Percentiles rank a stretch among this genome's conserved stretches.
phyloP scores from a whole-genome alignment of 2,329 filamentous ascomycete species.

The Alternaria arbusti region DNA sequence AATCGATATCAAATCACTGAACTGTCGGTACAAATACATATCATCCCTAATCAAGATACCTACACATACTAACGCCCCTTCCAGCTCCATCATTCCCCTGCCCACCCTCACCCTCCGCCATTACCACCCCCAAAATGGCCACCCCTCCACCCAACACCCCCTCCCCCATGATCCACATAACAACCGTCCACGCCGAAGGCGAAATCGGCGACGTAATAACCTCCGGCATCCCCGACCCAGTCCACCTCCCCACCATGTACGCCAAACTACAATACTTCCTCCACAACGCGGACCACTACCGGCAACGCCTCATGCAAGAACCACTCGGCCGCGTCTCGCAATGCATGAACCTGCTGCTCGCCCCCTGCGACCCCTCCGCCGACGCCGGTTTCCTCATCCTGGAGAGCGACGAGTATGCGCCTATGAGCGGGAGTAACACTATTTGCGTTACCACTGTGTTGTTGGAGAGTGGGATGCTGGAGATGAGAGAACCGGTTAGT shows the following conservation, averaged over 20 bases:
- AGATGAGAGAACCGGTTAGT: slow-evolving; percentile 55
- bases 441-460: slow-evolving; percentile 55
- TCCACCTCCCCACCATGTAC: slow-evolving; percentile 54
- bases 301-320: slow-evolving; percentile 55
- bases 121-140: not conserved
- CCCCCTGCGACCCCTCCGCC: slow-evolving; percentile 53
- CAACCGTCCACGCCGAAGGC: slow-evolving; percentile 48
- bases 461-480: slow-evolving; percentile 56
- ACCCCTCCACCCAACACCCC: not conserved
- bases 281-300: slow-evolving; percentile 50
- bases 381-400: slow-evolving; percentile 57
- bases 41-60: not conserved
- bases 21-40: not conserved
- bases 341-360: slow-evolving; percentile 54
- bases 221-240: slow-evolving; percentile 55
- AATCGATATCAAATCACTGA: not conserved
- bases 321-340: slow-evolving; percentile 53
- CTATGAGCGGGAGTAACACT: slow-evolving; percentile 56
- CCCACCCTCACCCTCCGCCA: not conserved
- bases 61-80: not conserved
- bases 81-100: not conserved
- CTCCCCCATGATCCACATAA: slow-evolving; percentile 1
- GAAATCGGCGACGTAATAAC: slow-evolving; percentile 59
- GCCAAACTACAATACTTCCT: slow-evolving; percentile 56
- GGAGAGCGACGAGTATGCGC: slow-evolving; percentile 55